A percentile compares a stretch with the other conserved stretches of the same genome.
Conservation (phyloP, 177 flowering plant species). For the Vitis hybrid region DNA sequence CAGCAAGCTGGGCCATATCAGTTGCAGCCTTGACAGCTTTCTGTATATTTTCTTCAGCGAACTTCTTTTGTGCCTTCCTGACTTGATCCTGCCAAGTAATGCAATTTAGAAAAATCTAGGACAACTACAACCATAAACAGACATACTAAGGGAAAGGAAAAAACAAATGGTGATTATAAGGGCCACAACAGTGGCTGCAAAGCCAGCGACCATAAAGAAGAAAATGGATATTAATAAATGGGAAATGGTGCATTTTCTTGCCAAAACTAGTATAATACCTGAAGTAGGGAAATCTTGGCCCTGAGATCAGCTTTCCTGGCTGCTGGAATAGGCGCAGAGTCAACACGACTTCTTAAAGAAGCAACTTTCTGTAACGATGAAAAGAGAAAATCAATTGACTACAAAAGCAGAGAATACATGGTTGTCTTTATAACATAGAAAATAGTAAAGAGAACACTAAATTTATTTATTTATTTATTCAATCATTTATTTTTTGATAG, state of each 20-base stretch:
- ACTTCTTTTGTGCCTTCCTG: conserved; percentile 76
- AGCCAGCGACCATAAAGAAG: no score
- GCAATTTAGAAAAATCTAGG: no score
- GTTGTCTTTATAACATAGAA: no score
- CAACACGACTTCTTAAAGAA: conserved; percentile 66
- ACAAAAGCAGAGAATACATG: no score
- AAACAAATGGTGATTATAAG: no score
- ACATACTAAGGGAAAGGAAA: not conserved
- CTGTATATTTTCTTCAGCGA: conserved; percentile 69
- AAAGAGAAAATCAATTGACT: not conserved
- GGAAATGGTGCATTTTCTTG: no score
- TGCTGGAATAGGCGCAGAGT: conserved; percentile 78
- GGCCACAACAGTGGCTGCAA: no score
- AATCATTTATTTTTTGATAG: no score
- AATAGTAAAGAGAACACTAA: no score
- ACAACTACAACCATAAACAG: no score
- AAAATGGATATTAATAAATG: no score
- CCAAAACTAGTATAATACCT: conserved; percentile 39
- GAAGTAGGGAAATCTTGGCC: conserved; percentile 57
- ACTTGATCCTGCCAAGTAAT: conserved; percentile 53
- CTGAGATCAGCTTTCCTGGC: conserved; percentile 79
- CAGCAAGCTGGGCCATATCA: conserved; percentile 67
- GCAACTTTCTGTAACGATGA: conserved; percentile 63
- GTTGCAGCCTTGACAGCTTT: conserved; percentile 63
- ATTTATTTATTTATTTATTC: no score